phyloP scores from a whole-genome alignment of 306 rosid species.

The Medicago lupulina region DNA sequence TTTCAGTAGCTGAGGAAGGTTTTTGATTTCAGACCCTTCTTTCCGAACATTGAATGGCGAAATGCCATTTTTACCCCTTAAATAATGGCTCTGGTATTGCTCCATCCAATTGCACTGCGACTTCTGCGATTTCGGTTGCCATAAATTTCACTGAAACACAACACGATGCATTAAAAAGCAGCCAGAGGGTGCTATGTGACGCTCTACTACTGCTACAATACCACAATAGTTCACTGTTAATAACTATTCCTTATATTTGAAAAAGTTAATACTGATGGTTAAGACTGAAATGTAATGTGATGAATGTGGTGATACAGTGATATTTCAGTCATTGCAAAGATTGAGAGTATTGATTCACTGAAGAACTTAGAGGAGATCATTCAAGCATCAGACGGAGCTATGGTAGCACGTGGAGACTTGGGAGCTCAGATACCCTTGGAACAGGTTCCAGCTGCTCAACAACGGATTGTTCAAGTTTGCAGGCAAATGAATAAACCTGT shows the following conservation, averaged over 20 bases:
- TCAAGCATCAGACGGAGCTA: conserved; percentile 92
- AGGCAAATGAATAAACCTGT: conserved; percentile 95
- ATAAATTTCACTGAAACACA: background rate
- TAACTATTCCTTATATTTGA: background rate
- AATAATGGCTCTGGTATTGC: background rate
- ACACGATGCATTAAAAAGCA: background rate
- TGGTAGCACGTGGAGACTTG: conserved; percentile 99
- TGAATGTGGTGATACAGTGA: conserved; percentile 63
- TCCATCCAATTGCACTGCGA: background rate
- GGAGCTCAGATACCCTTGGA: conserved; percentile 99
- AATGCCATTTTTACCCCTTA: background rate
- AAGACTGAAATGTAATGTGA: conserved; percentile 24
- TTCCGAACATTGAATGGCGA: background rate
- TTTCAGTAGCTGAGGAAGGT: background rate
- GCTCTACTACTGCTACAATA: background rate
- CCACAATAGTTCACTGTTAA: background rate
- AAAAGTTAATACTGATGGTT: conserved; percentile 8
- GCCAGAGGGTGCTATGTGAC: background rate
- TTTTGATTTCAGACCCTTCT: background rate
- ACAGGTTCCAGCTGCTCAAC: conserved; percentile 97
- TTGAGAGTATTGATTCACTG: conserved; percentile 94
- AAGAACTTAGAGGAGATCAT: conserved; percentile 96
- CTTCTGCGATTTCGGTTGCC: background rate
- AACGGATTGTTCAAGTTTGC: conserved; percentile 90
- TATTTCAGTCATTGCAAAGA: conserved; percentile 87